A percentile compares a stretch with the other conserved stretches of the same genome.
Evolutionary conservation across 345 rosid species (phyloP).

Genomic region (Garcia nutans): DNA sequence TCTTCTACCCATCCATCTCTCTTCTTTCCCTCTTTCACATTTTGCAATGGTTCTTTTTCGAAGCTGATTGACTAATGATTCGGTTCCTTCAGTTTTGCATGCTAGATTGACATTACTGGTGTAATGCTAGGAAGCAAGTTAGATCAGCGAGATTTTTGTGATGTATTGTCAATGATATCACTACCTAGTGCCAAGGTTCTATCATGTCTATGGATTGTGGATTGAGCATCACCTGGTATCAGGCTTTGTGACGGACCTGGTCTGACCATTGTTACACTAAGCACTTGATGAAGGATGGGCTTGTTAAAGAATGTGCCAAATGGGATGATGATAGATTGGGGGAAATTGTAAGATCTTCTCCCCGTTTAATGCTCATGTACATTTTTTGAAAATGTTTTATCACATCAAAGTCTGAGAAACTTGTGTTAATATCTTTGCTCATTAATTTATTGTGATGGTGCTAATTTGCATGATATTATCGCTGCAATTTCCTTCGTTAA

Average conservation of each 20-base stretch:
- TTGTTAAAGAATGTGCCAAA: conserved; percentile 11
- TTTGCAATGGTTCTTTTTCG: conserved; percentile 1
- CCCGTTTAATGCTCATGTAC: conserved; percentile 15
- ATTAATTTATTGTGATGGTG: conserved; percentile 7
- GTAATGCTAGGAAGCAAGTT: conserved; percentile 14
- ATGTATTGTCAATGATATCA: conserved; percentile 3
- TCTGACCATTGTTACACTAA: conserved; percentile 14
- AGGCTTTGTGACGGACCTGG: conserved; percentile 1
- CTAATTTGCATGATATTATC: not conserved
- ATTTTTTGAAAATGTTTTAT: not conserved
- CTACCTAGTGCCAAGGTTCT: conserved; percentile 5
- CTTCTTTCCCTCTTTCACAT: not conserved
- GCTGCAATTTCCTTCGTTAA: too few relatives aligned
- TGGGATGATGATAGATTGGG: conserved; percentile 13
- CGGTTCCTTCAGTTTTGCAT: not conserved
- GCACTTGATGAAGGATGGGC: conserved; percentile 15
- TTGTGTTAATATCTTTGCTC: conserved; percentile 1
- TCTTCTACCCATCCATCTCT: not conserved
- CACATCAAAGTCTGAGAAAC: not conserved
- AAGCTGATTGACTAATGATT: conserved; percentile 12
- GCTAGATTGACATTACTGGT: not conserved
- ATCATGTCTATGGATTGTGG: not conserved
- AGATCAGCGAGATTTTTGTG: not conserved
- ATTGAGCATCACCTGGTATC: not conserved
- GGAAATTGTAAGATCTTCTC: conserved; percentile 23